These are phyloP conservation scores for Annona squamosa DNA, from an alignment of 164 flowering plant species.

Conservation along the genomic window DNA sequence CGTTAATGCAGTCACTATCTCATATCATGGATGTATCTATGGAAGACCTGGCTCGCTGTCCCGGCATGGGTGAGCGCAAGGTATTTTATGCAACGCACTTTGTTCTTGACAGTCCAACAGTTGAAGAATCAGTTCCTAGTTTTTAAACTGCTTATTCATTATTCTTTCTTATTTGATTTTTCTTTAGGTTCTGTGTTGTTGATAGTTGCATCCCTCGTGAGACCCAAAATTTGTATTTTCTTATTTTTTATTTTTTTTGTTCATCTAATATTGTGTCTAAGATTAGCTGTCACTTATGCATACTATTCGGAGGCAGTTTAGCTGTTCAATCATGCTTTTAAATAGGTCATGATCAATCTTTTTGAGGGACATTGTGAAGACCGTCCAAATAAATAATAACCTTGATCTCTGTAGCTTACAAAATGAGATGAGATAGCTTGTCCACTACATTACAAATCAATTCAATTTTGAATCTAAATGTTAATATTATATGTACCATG, in stretches of 20 bases:
- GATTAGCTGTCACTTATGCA: neutral
- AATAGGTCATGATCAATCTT: neutral
- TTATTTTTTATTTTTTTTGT: neutral
- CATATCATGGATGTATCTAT: constrained; percentile 89
- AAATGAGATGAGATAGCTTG: too few species aligned
- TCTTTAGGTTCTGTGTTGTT: too few species aligned
- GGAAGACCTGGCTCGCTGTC: constrained; percentile 96
- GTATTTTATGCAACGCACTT: constrained; percentile 25
- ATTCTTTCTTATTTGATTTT: too few species aligned
- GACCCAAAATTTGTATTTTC: too few species aligned
- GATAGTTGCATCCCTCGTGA: too few species aligned
- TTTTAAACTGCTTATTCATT: neutral
- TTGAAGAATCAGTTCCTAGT: neutral
- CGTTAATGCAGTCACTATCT: constrained; percentile 61
- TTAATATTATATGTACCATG: neutral
- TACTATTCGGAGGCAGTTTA: too few species aligned
- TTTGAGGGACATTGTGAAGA: too few species aligned
- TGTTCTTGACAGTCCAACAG: neutral
- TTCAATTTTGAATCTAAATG: neutral
- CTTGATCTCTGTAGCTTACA: too few species aligned
- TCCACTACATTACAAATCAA: neutral
- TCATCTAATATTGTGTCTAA: neutral
- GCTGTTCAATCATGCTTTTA: neutral
- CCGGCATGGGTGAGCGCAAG: constrained; percentile 97
- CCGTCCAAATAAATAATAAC: too few species aligned